These are phyloP conservation scores for Tricholoma flavovirens DNA, from an alignment of 768 basidiomycete genomes.

Conservation along the genomic window DNA sequence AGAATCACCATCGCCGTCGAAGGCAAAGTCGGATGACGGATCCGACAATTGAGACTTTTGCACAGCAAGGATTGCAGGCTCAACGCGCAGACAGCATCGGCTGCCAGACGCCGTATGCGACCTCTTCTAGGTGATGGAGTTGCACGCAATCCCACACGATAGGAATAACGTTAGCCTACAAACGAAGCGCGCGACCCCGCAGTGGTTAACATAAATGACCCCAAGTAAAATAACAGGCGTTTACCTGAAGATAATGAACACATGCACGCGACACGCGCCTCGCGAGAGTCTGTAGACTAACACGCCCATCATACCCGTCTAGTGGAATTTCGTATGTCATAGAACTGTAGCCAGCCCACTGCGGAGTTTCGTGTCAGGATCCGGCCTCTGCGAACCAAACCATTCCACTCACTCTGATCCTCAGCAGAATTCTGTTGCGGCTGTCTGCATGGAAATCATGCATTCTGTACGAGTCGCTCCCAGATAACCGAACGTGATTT, in stretches of 20 bases:
- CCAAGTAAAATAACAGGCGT: conserved; percentile 4
- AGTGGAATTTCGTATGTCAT: conserved; percentile 73
- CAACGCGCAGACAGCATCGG: conserved; percentile 46
- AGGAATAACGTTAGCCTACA: conserved; percentile 63
- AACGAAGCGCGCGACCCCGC: conserved; percentile 1
- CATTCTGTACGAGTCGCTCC: conserved; percentile 55
- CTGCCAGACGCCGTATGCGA: conserved; percentile 65
- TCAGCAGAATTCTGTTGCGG: conserved; percentile 54
- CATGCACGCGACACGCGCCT: conserved; percentile 66
- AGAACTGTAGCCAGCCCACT: conserved; percentile 70
- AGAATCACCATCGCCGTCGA: not conserved
- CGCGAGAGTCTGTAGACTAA: conserved; percentile 61
- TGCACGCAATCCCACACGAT: conserved; percentile 64
- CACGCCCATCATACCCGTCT: conserved; percentile 58
- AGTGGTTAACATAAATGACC: conserved; percentile 1
- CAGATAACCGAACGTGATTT: conserved; percentile 53
- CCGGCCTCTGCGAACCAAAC: conserved; percentile 2
- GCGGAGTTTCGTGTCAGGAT: not conserved
- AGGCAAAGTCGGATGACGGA: too few species aligned
- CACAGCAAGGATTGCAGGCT: not conserved
- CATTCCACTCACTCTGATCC: conserved; percentile 47
- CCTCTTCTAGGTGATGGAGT: conserved; percentile 67
- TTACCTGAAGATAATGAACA: conserved; percentile 70
- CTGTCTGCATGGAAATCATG: conserved; percentile 62
- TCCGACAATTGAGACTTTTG: not conserved